Evolutionary conservation across 2,329 filamentous ascomycete species (phyloP), one percentile per base, ranked within the genome.

Genomic region (Ascochyta koolunga): DNA sequence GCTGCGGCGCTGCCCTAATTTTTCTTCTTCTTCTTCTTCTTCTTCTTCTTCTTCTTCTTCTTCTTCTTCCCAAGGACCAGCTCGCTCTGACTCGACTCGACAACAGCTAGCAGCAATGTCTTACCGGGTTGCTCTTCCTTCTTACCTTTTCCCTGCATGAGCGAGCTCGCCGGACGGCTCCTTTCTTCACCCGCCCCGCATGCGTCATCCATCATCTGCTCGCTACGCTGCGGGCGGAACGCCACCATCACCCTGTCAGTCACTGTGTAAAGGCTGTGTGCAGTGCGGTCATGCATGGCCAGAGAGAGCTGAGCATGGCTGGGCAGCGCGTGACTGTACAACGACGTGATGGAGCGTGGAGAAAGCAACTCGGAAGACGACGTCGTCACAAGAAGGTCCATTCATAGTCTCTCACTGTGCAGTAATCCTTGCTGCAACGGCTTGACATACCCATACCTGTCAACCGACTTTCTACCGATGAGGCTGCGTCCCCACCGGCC

Each of bases 171-270:
- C 25, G 29, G 24, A 47, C 24, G 38, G 32, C 31, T 47, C 32
- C 22, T 48, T 36, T 36, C 16, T 40, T 35, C 40, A 21, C 33
- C 11, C 36, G 19, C 36, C 36, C 51, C 40, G 51, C 51, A 54
- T 50, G 41, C 45, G 45, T 41, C 36, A 45, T 50, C 31, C 51
- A 50, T 50, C 46, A 54, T 36, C 51, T 54, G 51, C 44, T 45
- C 40, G 40, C 46, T 54, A 45, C 40, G 35, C 45, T 46, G 35
- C 45, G 37, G 29, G 36, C 35, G 21, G 35, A 25, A 22, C 36
- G 40, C 41, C 51, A 45, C 45, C 39, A 18, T 54, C 45, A 45
- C 51, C 32, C 18, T 37, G 18, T 29, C 41, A 41, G 35, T 27
- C 40, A 50, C 36, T n/a, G 5, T 7, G 21, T 19, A 6, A 10